These are phyloP conservation scores for Acanthamoeba castellanii DNA, from an alignment of 208 protist genomes.

Conservation along the genomic window DNA sequence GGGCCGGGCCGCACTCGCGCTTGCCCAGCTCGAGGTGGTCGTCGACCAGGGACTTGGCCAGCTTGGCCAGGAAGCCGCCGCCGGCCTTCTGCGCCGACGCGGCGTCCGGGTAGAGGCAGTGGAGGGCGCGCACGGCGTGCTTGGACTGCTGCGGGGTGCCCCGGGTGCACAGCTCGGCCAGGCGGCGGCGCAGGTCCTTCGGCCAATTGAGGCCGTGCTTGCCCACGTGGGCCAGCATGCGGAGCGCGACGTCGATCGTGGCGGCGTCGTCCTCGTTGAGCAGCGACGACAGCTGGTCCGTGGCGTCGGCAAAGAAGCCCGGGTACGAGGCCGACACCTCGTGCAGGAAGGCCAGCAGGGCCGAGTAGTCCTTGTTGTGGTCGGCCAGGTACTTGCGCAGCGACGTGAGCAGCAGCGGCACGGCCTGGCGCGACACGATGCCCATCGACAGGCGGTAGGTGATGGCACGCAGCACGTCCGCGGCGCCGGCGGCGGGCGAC, in stretches of 20 bases:
- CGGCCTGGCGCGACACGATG: constrained; percentile 19
- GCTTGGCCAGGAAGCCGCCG: background rate
- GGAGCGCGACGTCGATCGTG: constrained; percentile 1
- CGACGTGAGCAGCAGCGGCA: constrained; percentile 12
- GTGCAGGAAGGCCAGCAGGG: constrained; percentile 45
- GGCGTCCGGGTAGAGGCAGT: constrained; percentile 30
- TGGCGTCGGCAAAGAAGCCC: constrained; percentile 7
- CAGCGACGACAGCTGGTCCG: constrained; percentile 13
- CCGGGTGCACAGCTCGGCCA: background rate
- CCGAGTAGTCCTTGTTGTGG: background rate
- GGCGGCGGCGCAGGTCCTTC: background rate
- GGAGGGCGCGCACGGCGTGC: constrained; percentile 21
- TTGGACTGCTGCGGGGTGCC: constrained; percentile 42
- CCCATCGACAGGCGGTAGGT: constrained; percentile 44
- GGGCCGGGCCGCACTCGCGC: constrained; percentile 46
- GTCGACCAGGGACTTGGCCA: background rate
- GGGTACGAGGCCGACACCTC: constrained; percentile 61
- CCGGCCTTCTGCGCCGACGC: background rate
- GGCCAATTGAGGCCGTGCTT: constrained; percentile 55
- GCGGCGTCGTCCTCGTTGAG: constrained; percentile 2
- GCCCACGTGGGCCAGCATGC: constrained; percentile 54
- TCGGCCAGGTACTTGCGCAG: background rate
- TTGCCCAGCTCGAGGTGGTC: constrained; percentile 3
- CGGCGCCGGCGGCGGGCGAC: background rate
- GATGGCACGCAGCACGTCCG: background rate